Evolutionary conservation across 2,329 filamentous ascomycete species (phyloP).

Genomic region (Myriosclerotinia curreyana): DNA sequence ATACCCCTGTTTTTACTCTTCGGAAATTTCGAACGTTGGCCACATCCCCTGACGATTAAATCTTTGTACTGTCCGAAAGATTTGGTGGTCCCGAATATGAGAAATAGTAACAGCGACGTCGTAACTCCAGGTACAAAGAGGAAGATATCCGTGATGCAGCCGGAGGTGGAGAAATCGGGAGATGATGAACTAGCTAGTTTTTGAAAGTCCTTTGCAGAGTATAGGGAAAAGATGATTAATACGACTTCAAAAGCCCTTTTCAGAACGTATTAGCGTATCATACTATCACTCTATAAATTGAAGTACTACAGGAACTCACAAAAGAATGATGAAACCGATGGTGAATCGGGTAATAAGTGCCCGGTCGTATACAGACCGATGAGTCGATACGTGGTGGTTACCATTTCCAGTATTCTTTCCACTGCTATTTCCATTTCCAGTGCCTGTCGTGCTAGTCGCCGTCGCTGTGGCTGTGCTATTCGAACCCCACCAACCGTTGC

Average conservation of each 20-base stretch:
- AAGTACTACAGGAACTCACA: conserved; percentile 23
- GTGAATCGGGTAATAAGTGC: conserved; percentile 48
- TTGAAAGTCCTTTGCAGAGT: conserved; percentile 37
- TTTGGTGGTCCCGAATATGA: conserved; percentile 45
- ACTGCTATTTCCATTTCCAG: conserved; percentile 11
- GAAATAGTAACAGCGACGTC: conserved; percentile 41
- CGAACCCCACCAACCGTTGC: conserved; percentile 35
- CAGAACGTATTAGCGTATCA: conserved; percentile 14
- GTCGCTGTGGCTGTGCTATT: conserved; percentile 24
- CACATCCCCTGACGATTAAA: conserved; percentile 30
- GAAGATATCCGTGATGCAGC: conserved; percentile 38
- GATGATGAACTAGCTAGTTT: conserved; percentile 30
- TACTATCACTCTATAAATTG: neutral
- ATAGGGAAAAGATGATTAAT: conserved; percentile 43
- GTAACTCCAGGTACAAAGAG: conserved; percentile 44
- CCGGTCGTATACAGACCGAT: conserved; percentile 45
- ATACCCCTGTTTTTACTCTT: conserved; percentile 18
- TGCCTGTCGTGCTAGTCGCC: conserved; percentile 20
- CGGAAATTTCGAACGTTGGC: conserved; percentile 8
- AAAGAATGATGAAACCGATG: conserved; percentile 45
- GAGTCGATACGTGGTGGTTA: conserved; percentile 8
- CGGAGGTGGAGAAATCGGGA: conserved; percentile 40
- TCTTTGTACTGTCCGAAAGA: conserved; percentile 37
- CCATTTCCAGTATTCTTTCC: conserved; percentile 12
- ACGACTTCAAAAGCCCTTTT: conserved; percentile 41